Evolutionary conservation across 192 early-diverging fungal genomes (phyloP), one percentile per base, ranked within the genome.

Genomic region (Coemansia sp.): DNA sequence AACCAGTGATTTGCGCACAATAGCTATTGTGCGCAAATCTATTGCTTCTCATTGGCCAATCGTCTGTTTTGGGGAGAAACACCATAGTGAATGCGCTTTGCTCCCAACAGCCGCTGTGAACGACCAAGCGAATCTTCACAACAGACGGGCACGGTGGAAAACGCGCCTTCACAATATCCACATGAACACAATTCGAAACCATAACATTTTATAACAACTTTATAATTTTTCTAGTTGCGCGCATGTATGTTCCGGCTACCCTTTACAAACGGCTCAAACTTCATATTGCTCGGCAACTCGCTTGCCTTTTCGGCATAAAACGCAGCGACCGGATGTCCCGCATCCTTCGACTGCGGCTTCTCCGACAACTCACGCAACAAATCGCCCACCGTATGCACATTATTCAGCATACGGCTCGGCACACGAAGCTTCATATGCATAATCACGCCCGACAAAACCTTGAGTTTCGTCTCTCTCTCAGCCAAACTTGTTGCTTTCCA

Each of bases 231-330:
- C 49, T 82, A 82, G 47, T 82, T 63, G 52, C 35, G 64, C 3
- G 62, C 73, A 22, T 82, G 79, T 17, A 76, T 58, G 39, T 66
- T 82, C 66, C 79, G 73, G 11, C 62, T 69, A 10, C 57, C 48
- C 53, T 70, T 72, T 25, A 51, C 47, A 53, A 69, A 82, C 15
- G 79, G 69, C 66, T 76, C 79, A 62, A 82, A 82, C 65, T 72
- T 82, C 73, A 82, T 72, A 67, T 82, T 82, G 11, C 63, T 48
- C 14, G 79, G 79, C 38, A 82, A 63, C 52, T 65, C 35, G 38
- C 55, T 43, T 8, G 48, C 63, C 10, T 64, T 48, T 22, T 69
- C 58, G 9, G 55, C 32, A 22, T 64, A 82, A 64, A 70, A 72
- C 52, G 67, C 39, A 22, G 79, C 79, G 10, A 82, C 79, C 2